Base-by-base conservation (phyloP, 129 eudicot species). In the Tagetes erecta region DNA sequence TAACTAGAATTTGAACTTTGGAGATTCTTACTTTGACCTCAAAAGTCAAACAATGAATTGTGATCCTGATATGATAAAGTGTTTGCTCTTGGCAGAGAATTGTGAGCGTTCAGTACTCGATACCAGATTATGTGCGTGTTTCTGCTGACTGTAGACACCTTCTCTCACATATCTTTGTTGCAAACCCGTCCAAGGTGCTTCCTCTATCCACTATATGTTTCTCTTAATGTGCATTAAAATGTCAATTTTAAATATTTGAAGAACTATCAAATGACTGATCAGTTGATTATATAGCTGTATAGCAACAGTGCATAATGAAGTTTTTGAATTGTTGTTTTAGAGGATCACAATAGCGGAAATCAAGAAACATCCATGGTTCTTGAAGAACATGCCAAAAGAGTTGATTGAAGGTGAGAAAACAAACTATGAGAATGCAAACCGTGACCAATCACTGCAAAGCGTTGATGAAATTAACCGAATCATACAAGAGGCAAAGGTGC, bases 71-170 rank as follows among this genome's bases (percentile, higher is more conserved):
- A 30, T 51, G 74, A 44, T 76, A 13, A 66, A 13, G 46, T 37
- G 45, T 5, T 69, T 34, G 2, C 52, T 83, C 45, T 68, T 72
- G 38, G 70, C 87, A 88, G 95, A 86, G 91, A 77, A 86, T 88
- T 27, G 75, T 88, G 78, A 80, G 88, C 40, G 88, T 77, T 36
- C 95, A 88, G 68, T 86, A 88, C 84, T 78, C 91, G 9, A 88
- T 88, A 39, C 88, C 95, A 0, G 95, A 88, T 71, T 88, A 88
- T 76, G 95, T 88, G 55, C 91, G 95, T 20, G 85, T 88, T 76
- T 83, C 95, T 64, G 85, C 74, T 20, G 91, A 88, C 53, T 88
- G 95, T 60, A 69, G 84, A 55, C 86, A 86, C 39, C 91, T 88
- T 75, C 87, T 88, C 39, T 88, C 95, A 30, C 88, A 83, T 34